A percentile compares a stretch with the other conserved stretches of the same genome.
These are phyloP conservation scores for Metschnikowia peoriensis DNA, from an alignment of 805 yeast species.

Conservation along the genomic window DNA sequence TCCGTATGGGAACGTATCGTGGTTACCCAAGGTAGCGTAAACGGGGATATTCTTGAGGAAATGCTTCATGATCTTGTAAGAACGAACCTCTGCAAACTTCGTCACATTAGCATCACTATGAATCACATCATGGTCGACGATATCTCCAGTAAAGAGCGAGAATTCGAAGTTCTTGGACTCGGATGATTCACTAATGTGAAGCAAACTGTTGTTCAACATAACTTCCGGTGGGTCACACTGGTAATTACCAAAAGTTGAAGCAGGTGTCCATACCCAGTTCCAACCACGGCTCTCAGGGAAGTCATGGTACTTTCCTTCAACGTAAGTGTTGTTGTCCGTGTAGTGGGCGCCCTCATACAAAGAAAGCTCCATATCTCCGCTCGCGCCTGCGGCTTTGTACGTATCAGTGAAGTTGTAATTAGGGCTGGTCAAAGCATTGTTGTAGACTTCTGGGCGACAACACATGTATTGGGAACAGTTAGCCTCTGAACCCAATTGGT, in stretches of 20 bases:
- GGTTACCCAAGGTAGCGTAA: constrained; percentile 65
- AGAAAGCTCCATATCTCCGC: constrained; percentile 17
- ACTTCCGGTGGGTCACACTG: constrained; percentile 65
- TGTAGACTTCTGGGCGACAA: constrained; percentile 53
- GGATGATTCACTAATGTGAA: constrained; percentile 36
- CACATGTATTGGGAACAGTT: constrained; percentile 58
- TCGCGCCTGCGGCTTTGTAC: constrained; percentile 19
- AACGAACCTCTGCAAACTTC: constrained; percentile 67
- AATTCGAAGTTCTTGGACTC: constrained; percentile 49
- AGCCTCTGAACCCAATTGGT: constrained; percentile 54
- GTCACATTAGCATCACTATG: constrained; percentile 58
- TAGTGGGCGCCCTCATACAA: constrained; percentile 35
- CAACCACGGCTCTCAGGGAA: constrained; percentile 25
- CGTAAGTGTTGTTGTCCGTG: constrained; percentile 22
- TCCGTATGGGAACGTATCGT: constrained; percentile 71
- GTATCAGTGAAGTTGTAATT: constrained; percentile 31
- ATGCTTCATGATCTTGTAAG: constrained; percentile 59
- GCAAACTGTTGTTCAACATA: constrained; percentile 56
- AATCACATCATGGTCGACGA: constrained; percentile 64
- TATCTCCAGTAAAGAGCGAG: constrained; percentile 69
- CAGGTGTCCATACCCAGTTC: constrained; percentile 46
- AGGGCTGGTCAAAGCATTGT: constrained; percentile 24
- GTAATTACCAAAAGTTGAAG: constrained; percentile 61
- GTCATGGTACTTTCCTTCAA: constrained; percentile 36
- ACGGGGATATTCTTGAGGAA: constrained; percentile 53